These are phyloP conservation scores for Kodamaea sagamina DNA, from an alignment of 805 yeast genomes.

Conservation along the genomic window DNA sequence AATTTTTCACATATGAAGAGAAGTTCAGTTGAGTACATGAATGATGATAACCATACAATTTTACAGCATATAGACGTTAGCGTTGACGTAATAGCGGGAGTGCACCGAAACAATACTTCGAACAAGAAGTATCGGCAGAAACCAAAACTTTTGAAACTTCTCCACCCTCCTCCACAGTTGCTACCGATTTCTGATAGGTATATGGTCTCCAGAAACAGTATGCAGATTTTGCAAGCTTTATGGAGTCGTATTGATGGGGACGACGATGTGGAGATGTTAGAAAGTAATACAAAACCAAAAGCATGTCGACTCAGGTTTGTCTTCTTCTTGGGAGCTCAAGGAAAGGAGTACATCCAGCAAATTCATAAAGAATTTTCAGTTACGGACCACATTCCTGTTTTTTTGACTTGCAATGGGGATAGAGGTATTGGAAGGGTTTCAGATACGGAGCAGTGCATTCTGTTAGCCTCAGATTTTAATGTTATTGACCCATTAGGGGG, in stretches of 20 bases:
- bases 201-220: neutral
- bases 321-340: slow-evolving; percentile 34
- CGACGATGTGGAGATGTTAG: slow-evolving; percentile 1
- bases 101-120: neutral
- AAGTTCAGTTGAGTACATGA: slow-evolving; percentile 3
- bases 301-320: slow-evolving; percentile 17
- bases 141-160: neutral
- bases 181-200: neutral
- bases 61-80: slow-evolving; percentile 3
- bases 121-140: neutral
- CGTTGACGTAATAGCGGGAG: neutral
- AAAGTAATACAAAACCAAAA: neutral
- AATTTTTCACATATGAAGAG: slow-evolving; percentile 5
- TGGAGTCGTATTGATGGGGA: neutral
- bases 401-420: slow-evolving; percentile 20
- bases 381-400: slow-evolving; percentile 9
- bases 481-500: slow-evolving; percentile 40
- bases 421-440: slow-evolving; percentile 9
- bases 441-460: slow-evolving; percentile 21
- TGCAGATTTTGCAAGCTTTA: neutral
- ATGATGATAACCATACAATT: slow-evolving; percentile 3
- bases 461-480: slow-evolving; percentile 25
- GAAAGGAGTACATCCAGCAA: slow-evolving; percentile 29
- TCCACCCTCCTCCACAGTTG: neutral
- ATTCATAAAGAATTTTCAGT: slow-evolving; percentile 15